Evolutionary conservation across 148 eudicot species (phyloP), one percentile per base, ranked within the genome.

Genomic region (Fagopyrum homotropicum): DNA sequence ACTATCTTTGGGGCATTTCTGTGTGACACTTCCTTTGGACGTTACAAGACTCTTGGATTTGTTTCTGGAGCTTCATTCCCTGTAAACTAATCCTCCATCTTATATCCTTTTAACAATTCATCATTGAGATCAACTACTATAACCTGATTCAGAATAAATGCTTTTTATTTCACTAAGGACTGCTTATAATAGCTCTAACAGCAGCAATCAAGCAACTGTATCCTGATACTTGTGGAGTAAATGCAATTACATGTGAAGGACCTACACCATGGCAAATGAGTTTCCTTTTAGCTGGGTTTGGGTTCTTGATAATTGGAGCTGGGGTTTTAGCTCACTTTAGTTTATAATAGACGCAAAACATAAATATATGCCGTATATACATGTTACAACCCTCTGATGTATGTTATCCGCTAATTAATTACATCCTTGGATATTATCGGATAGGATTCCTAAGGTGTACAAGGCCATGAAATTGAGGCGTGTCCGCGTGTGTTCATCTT

Each of bases 1-100:
- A 78, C 86, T 15, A 74, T 83, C 69, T 0, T 79, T 11, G 86
- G 82, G 51, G 86, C 83, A 12, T 78, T 75, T 72, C 80, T 83
- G 19, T 64, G 75, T 9, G 86, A 83, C 76, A 76, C 86, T 63
- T 81, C 75, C 78, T 81, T 81, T 68, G 86, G 86, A 43, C 82
- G 86, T n/a, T 83, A 78, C 78, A 78, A 76, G 11, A 81, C 84
- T 1, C 48, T 83, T 7, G 86, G 78, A 47, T 81, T 81, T 61
- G 69, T 77, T 45, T 55, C 81, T 11, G 74, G 76, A 17, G 74
- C 86, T 17, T 81, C 82, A 6, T 83, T 81, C 29, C 43, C 78
- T 44, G 86, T 83, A 80, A 17, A n/a, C 10, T n/a, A 1, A 63
- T 22, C 47, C n/a, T 68, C 45, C 3, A 44, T 3, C 1, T 44